A percentile compares a stretch with the other conserved stretches of the same genome.
phyloP scores from a whole-genome alignment of 1,284 basidiomycete species.

The Rhizoctonia solani region DNA sequence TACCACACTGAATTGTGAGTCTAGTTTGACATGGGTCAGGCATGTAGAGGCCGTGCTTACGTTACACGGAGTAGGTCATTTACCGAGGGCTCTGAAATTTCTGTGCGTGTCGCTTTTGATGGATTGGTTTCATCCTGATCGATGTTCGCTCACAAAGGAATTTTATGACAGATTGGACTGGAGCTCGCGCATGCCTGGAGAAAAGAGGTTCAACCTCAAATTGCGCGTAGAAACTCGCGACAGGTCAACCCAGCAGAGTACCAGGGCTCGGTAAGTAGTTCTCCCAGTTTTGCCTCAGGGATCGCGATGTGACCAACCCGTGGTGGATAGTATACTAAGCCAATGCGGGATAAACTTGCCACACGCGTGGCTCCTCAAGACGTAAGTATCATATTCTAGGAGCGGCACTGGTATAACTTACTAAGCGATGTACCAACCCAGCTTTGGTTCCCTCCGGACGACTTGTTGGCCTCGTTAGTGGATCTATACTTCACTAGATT shows the following conservation, averaged over 20 bases:
- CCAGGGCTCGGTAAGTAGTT: constrained; percentile 28
- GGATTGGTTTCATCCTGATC: background rate
- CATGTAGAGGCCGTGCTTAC: background rate
- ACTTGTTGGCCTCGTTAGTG: constrained; percentile 47
- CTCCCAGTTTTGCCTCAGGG: background rate
- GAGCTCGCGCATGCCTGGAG: constrained; percentile 28
- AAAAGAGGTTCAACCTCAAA: constrained; percentile 19
- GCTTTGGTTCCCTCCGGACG: constrained; percentile 36
- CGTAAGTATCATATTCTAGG: background rate
- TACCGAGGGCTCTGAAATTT: constrained; percentile 27
- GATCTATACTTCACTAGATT: constrained; percentile 49
- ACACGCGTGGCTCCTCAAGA: constrained; percentile 25
- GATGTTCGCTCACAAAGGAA: background rate
- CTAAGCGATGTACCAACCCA: background rate
- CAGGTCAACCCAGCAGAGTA: constrained; percentile 30
- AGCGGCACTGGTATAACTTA: background rate
- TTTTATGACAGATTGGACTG: constrained; percentile 4
- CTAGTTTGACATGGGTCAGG: background rate
- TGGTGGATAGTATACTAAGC: constrained; percentile 12
- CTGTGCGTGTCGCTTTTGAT: background rate
- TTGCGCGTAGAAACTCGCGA: constrained; percentile 17
- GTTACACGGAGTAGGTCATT: background rate
- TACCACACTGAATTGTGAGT: constrained; percentile 17
- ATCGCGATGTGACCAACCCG: background rate
- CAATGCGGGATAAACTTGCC: constrained; percentile 24